Evolutionary conservation across 2,329 filamentous ascomycete genomes (phyloP), one percentile per base, ranked within the genome.

Genomic region (Paraconiothyrium sp.): DNA sequence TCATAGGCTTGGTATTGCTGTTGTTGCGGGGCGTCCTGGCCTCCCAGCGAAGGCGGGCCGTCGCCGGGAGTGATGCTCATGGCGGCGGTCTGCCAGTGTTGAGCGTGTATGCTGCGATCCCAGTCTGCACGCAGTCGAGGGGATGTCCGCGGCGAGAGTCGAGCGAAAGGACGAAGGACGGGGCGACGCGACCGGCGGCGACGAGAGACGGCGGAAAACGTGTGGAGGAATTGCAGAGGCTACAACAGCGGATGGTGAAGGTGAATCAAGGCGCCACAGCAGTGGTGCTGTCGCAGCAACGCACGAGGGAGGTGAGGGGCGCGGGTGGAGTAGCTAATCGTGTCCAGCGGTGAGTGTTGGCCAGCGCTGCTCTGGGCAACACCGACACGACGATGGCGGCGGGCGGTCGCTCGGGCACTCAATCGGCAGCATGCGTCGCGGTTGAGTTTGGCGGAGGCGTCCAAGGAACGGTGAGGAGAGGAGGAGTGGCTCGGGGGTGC

Each of bases 1-100:
- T 77, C 74, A 63, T 77, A 68, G 63, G 57, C 67, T 57, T 55
- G 52, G 52, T 55, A 55, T 20, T 54, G 51, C 37, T 54, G 49
- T 34, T 22, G 35, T 20, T 68, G 69, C 48, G 68, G 67, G 52
- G 65, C 59, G 56, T 66, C 75, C 51, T 73, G 72, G 57, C 66
- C 64, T 59, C 76, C 75, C 72, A 73, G 73, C 59, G 71, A 70
- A 67, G 75, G 75, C 69, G 62, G 72, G 60, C 72, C 75, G 68
- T 76, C 73, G 68, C 71, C 70, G 67, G 74, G 75, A 71, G 70
- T 72, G 16, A 41, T n/a, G 69, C 69, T 72, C 73, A 77, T 77
- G 67, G 62, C 66, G 57, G 46, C 63, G 46, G 58, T 67, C 67
- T 68, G 69, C 71, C 73, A 75, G 71, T 59, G 64, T 65, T 64